Evolutionary conservation across 192 early-diverging fungal genomes (phyloP).

Genomic region (Coemansia sp.): DNA sequence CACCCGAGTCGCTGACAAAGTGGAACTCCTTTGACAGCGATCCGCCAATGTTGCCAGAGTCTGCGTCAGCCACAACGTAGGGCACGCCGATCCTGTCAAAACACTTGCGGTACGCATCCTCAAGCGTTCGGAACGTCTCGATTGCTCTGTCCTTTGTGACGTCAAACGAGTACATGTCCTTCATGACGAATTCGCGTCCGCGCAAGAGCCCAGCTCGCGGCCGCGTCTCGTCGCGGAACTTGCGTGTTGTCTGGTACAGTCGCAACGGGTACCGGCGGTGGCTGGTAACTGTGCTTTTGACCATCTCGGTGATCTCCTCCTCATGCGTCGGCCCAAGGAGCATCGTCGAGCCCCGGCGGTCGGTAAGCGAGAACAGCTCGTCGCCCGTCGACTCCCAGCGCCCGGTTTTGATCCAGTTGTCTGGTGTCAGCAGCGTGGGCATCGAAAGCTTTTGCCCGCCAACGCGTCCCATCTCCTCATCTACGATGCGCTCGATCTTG

Average conservation of each 20-base stretch:
- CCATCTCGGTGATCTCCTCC: conserved; percentile 83
- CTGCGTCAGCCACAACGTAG: conserved; percentile 85
- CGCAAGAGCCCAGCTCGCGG: conserved; percentile 83
- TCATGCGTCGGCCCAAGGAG: conserved; percentile 88
- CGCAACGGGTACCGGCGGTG: conserved; percentile 79
- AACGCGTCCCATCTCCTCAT: conserved; percentile 75
- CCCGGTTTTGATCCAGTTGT: conserved; percentile 79
- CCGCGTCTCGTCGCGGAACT: conserved; percentile 84
- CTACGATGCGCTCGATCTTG: conserved; percentile 80
- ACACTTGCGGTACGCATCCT: conserved; percentile 73
- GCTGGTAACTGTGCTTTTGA: conserved; percentile 66
- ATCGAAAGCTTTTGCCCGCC: conserved; percentile 76
- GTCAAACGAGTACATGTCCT: conserved; percentile 93
- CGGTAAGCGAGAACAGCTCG: conserved; percentile 76
- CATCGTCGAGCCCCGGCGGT: conserved; percentile 72
- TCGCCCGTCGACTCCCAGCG: conserved; percentile 72
- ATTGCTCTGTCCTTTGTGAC: conserved; percentile 64
- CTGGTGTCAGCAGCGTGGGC: conserved; percentile 67
- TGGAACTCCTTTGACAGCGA: conserved; percentile 90
- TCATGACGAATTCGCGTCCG: conserved; percentile 94
- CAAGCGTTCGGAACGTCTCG: conserved; percentile 76
- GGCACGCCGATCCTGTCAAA: conserved; percentile 78
- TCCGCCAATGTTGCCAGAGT: conserved; percentile 92
- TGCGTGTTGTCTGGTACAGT: conserved; percentile 87
- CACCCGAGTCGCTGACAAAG: conserved; percentile 73